Evolutionary conservation across 2,329 filamentous ascomycete genomes (phyloP).

Genomic region (Akanthomyces muscarius): DNA sequence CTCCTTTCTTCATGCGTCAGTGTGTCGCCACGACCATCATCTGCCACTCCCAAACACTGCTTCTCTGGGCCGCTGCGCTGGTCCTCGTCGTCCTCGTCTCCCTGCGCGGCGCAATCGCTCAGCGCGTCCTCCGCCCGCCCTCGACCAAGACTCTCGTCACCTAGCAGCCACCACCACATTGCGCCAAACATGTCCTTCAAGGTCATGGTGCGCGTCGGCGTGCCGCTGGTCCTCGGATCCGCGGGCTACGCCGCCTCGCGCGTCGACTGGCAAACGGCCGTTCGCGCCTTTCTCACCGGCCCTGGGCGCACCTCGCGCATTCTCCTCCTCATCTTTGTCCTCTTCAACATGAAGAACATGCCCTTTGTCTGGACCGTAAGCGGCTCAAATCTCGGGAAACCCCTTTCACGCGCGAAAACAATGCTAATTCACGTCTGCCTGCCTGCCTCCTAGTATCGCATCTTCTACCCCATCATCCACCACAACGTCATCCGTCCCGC

Average conservation of each 20-base stretch:
- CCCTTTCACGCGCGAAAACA: background rate
- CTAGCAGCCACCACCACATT: conserved; percentile 1
- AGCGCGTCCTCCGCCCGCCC: conserved; percentile 8
- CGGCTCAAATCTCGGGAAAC: too few species aligned
- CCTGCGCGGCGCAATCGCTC: conserved; percentile 7
- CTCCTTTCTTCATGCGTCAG: background rate
- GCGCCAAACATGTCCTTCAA: conserved; percentile 31
- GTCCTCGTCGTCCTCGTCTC: conserved; percentile 18
- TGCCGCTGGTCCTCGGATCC: conserved; percentile 39
- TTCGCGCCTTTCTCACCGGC: conserved; percentile 47
- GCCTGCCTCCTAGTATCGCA: conserved; percentile 43
- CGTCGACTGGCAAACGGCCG: conserved; percentile 37
- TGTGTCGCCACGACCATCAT: conserved; percentile 38
- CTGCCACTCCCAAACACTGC: conserved; percentile 37
- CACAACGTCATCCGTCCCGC: conserved; percentile 50
- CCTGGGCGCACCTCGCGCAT: conserved; percentile 52
- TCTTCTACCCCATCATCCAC: conserved; percentile 53
- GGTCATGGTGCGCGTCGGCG: conserved; percentile 36
- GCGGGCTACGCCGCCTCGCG: conserved; percentile 46
- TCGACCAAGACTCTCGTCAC: background rate
- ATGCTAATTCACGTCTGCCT: background rate
- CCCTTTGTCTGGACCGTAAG: conserved; percentile 74
- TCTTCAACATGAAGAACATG: conserved; percentile 69
- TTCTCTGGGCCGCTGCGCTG: conserved; percentile 42
- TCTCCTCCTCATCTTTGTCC: conserved; percentile 49